Conservation (phyloP, 176 grass and related monocot species). For the Puya raimondii region DNA sequence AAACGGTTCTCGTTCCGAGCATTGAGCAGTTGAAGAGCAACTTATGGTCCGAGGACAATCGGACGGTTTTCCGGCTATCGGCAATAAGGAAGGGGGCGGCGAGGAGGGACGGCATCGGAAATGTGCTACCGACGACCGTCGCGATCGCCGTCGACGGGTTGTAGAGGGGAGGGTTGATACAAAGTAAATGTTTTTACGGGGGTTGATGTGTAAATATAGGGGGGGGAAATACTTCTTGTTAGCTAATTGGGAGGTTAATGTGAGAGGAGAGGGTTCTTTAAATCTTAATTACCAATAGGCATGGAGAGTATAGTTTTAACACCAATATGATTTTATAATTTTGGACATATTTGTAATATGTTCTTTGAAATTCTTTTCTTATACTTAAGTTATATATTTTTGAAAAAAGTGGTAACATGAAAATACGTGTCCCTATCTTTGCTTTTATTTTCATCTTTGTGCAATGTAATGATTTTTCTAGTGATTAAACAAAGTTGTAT, state of each 20-base stretch:
- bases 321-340: slow-evolving; percentile 4
- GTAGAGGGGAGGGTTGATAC: slow-evolving; percentile 33
- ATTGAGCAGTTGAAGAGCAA: slow-evolving; percentile 57
- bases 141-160: slow-evolving; percentile 44
- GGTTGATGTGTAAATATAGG: slow-evolving; percentile 82
- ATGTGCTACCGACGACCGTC: slow-evolving; percentile 47
- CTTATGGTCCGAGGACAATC: slow-evolving; percentile 21
- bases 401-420: background rate
- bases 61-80: slow-evolving; percentile 36
- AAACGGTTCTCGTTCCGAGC: slow-evolving; percentile 47
- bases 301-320: background rate
- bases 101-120: slow-evolving; percentile 21
- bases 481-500: no score
- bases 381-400: background rate
- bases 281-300: background rate
- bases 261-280: background rate
- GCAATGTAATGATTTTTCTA: no score
- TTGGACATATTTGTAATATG: background rate
- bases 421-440: no score
- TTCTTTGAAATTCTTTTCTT: slow-evolving; percentile 4
- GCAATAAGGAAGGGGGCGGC: slow-evolving; percentile 15
- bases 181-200: slow-evolving; percentile 43
- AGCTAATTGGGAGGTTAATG: slow-evolving; percentile 24
- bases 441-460: no score
- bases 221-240: slow-evolving; percentile 22